A percentile compares a stretch with the other conserved stretches of the same genome.
phyloP scores from a whole-genome alignment of 2,329 filamentous ascomycete species.

The Cercospora zeina region DNA sequence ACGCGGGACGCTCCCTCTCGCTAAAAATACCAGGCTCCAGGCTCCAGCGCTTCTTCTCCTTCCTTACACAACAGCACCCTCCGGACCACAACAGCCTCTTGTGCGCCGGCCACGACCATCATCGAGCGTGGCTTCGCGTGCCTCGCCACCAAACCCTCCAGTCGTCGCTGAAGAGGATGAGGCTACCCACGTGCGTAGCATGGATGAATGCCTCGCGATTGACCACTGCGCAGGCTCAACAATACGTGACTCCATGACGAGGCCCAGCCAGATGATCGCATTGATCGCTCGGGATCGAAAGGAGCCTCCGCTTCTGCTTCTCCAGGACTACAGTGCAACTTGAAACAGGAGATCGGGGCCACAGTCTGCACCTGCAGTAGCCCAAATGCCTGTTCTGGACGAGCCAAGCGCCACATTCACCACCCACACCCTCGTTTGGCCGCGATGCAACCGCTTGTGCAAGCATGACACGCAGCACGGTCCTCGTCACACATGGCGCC shows the following conservation, averaged over 20 bases:
- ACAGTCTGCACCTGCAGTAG: slow-evolving; percentile 17
- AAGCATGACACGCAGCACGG: slow-evolving; percentile 25
- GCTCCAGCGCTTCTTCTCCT: slow-evolving; percentile 3
- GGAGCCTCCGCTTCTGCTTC: background rate
- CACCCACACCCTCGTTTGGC: slow-evolving; percentile 23
- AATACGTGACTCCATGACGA: background rate
- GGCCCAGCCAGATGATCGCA: background rate
- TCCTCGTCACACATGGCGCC: slow-evolving; percentile 21
- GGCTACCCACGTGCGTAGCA: background rate
- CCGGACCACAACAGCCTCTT: background rate
- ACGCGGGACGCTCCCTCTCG: background rate
- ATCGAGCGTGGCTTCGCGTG: background rate
- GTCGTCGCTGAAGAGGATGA: background rate
- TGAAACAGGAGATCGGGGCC: slow-evolving; percentile 17
- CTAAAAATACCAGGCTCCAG: background rate
- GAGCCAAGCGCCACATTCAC: slow-evolving; percentile 22
- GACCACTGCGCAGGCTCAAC: background rate
- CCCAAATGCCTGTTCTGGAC: background rate
- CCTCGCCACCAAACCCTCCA: background rate
- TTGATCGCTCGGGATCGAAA: too few relatives aligned
- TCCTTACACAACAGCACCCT: slow-evolving; percentile 9
- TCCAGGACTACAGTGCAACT: too few relatives aligned
- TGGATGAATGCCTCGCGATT: background rate
- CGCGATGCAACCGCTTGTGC: slow-evolving; percentile 21
- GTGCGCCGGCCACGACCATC: background rate